A percentile compares a stretch with the other conserved stretches of the same genome.
phyloP scores from a whole-genome alignment of 2,329 filamentous ascomycete species.

The Salinomyces thailandicus region DNA sequence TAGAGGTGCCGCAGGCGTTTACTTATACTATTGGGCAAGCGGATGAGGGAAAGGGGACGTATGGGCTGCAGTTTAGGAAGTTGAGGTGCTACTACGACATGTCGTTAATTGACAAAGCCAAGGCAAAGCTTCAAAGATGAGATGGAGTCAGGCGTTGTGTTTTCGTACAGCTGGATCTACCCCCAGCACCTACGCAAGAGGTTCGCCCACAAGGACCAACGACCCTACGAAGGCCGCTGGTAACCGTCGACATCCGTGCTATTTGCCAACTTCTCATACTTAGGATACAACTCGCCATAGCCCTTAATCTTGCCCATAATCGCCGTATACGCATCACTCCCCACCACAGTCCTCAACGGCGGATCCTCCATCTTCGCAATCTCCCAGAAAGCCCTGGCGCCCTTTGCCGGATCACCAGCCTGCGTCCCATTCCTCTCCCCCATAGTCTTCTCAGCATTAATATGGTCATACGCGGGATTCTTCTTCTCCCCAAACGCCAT shows the following conservation, averaged over 20 bases:
- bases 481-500: constrained; percentile 39
- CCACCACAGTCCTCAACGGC: constrained; percentile 41
- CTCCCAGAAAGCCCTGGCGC: constrained; percentile 39
- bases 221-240: constrained; percentile 5
- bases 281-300: constrained; percentile 38
- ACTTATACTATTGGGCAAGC: neutral
- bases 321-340: constrained; percentile 41
- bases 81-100: neutral
- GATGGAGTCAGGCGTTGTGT: neutral
- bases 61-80: neutral
- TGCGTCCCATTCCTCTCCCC: constrained; percentile 33
- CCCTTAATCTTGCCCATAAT: constrained; percentile 43
- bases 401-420: constrained; percentile 42
- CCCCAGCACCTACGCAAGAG: too few species aligned
- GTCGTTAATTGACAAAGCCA: too few species aligned
- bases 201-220: too few species aligned
- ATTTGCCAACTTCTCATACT: constrained; percentile 41
- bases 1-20: neutral
- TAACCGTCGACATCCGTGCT: constrained; percentile 32
- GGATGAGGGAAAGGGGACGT: neutral
- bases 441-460: constrained; percentile 35
- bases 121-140: neutral
- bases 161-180: too few species aligned
- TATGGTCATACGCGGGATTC: constrained; percentile 34
- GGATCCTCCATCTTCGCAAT: constrained; percentile 43